These are phyloP conservation scores for Raffaelea ambrosiae DNA, from an alignment of 2,329 filamentous ascomycete species.

Conservation along the genomic window DNA sequence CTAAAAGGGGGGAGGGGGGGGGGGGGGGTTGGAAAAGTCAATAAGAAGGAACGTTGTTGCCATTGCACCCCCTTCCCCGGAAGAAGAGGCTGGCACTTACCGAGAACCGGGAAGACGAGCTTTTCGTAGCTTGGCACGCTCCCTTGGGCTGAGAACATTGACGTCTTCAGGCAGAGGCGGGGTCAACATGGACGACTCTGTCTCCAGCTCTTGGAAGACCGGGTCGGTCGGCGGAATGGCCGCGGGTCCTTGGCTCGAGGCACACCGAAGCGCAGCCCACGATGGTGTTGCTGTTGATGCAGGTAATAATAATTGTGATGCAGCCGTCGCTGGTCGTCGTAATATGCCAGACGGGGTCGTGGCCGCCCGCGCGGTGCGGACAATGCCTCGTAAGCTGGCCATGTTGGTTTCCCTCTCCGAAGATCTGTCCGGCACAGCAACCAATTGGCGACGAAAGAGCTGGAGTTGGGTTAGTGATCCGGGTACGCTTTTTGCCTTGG, in stretches of 20 bases:
- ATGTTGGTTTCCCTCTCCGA: conserved; percentile 17
- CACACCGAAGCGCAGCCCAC: conserved; percentile 30
- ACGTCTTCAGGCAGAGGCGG: conserved; percentile 30
- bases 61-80: too few species aligned
- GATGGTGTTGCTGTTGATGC: conserved; percentile 10
- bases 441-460: too few species aligned
- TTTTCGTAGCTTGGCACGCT: conserved; percentile 25
- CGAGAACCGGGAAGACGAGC: conserved; percentile 36
- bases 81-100: conserved; percentile 21
- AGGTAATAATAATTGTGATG: too few species aligned
- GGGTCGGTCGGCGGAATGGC: conserved; percentile 16
- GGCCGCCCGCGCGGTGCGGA: conserved; percentile 20
- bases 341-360: background rate
- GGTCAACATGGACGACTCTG: conserved; percentile 36
- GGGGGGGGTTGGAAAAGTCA: too few species aligned
- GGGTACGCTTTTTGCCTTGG: too few species aligned
- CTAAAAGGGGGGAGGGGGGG: too few species aligned
- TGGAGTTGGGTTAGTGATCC: too few species aligned
- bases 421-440: too few species aligned
- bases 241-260: conserved; percentile 35
- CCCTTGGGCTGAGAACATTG: conserved; percentile 30
- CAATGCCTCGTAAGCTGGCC: conserved; percentile 32
- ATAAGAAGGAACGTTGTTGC: too few species aligned
- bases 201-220: conserved; percentile 39
- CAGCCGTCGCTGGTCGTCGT: conserved; percentile 1